Evolutionary conservation across 805 yeast species (phyloP).

Genomic region (Kazachstania taianensis): DNA sequence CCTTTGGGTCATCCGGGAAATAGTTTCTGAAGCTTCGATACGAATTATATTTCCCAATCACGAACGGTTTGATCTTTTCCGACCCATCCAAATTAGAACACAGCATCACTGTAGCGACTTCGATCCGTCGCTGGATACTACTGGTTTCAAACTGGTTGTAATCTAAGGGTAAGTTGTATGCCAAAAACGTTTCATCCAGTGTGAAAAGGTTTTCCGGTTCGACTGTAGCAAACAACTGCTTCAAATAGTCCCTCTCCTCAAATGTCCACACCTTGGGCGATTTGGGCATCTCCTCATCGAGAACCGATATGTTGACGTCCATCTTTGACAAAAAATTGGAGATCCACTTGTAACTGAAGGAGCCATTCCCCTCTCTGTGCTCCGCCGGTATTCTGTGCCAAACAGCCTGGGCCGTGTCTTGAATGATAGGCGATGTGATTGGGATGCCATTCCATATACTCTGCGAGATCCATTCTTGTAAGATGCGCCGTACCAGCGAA

Average conservation of each 20-base stretch:
- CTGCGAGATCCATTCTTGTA: constrained; percentile 62
- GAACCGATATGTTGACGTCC: constrained; percentile 41
- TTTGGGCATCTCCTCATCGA: constrained; percentile 35
- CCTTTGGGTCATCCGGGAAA: constrained; percentile 26
- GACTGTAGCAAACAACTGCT: constrained; percentile 36
- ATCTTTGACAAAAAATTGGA: constrained; percentile 38
- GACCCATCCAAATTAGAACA: constrained; percentile 55
- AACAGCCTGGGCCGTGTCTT: constrained; percentile 51
- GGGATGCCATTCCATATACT: constrained; percentile 60
- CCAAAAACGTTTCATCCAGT: constrained; percentile 49
- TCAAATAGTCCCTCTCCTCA: constrained; percentile 45
- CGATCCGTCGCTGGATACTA: constrained; percentile 26
- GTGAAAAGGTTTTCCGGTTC: constrained; percentile 46
- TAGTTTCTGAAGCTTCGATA: constrained; percentile 33
- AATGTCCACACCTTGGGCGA: constrained; percentile 50
- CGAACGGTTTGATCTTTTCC: constrained; percentile 50
- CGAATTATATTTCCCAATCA: constrained; percentile 49
- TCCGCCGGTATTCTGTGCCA: constrained; percentile 50
- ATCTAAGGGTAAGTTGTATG: constrained; percentile 51
- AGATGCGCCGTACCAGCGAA: constrained; percentile 44
- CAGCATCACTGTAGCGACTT: constrained; percentile 47
- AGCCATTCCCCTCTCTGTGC: constrained; percentile 52
- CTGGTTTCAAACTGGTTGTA: constrained; percentile 38
- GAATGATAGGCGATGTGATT: constrained; percentile 51
- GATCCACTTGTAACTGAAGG: constrained; percentile 54